Evolutionary conservation across 2,329 filamentous ascomycete species (phyloP).

Genomic region (Xylariaceae sp.): DNA sequence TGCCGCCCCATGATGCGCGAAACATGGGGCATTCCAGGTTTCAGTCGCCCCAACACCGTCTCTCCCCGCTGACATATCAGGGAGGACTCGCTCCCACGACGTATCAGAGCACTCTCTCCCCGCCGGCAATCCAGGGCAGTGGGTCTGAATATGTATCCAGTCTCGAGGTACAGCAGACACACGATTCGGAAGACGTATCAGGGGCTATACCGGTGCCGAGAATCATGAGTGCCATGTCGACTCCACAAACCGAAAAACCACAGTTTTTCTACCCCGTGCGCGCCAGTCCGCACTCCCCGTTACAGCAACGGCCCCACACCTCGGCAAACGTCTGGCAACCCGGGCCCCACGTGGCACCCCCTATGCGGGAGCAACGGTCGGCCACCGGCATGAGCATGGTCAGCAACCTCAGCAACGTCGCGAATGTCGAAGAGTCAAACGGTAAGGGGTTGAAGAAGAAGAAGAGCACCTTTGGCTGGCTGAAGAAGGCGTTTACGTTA

Average conservation of each 20-base stretch:
- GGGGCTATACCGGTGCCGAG: constrained; percentile 35
- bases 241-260: constrained; percentile 46
- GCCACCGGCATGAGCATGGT: constrained; percentile 53
- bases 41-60: constrained; percentile 19
- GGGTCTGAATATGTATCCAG: constrained; percentile 47
- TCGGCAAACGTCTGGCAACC: constrained; percentile 37
- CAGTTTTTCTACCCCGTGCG: constrained; percentile 58
- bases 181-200: constrained; percentile 31
- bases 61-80: constrained; percentile 29
- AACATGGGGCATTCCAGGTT: constrained; percentile 33
- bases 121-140: constrained; percentile 33
- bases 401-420: constrained; percentile 52
- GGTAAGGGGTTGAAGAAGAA: constrained; percentile 50
- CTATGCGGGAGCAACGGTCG: constrained; percentile 47
- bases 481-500: constrained; percentile 61
- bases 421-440: constrained; percentile 37
- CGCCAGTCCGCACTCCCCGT: constrained; percentile 57
- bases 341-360: constrained; percentile 31
- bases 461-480: constrained; percentile 61
- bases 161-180: constrained; percentile 36
- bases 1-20: constrained; percentile 40
- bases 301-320: constrained; percentile 55
- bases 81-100: constrained; percentile 24
- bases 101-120: constrained; percentile 8
- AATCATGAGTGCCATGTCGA: constrained; percentile 39